Evolutionary conservation across 2,329 filamentous ascomycete species (phyloP), one percentile per base, ranked within the genome.

Genomic region (Colletotrichum abscissum): DNA sequence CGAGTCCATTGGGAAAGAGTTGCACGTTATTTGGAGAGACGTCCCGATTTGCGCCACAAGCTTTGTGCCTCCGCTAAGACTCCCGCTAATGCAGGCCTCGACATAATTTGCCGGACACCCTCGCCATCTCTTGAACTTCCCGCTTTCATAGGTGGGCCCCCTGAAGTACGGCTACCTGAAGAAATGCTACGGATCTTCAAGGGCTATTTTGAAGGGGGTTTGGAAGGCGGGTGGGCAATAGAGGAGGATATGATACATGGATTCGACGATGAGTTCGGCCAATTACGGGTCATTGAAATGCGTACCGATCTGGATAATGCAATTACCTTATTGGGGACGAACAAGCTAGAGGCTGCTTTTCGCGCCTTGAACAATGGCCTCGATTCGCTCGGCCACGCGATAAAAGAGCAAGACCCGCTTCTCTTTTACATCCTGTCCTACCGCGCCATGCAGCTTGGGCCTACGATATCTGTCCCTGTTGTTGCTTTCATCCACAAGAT

Each of bases 81-180:
- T 5, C 33, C 55, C 19, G 16, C 24, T 6, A 35, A 56, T 19
- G 12, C 22, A 11, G n/a, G 11, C 63, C 22, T 38, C 19, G 65
- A 55, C n/a, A 68, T 68, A 30, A 35, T 49, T 7, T 62, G 56
- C 42, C 65, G 65, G 12, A 68, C 65, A 46, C 57, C 65, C 22
- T 56, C 65, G 38, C 64, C 64, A 16, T 16, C 62, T 42, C 33
- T 58, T 57, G 55, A 35, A 7, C 28, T 30, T 7, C 30, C 52
- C 52, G n/a, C 55, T 33, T 9, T 57, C 14, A 14, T 57, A 33
- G 24, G 16, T 3, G 55, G 55, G 11, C 55, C 55, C 14, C 24
- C 19, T 9, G 55, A 57, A 9, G 5, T 35, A 8, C 28, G 26
- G 26, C 55, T 57, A 11, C 55, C 55, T 3, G 55, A 57, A 33